Percentiles rank a stretch among this genome's conserved stretches.
Conservation (phyloP, 1,284 basidiomycete genomes). For the Cronartium quercuum region DNA sequence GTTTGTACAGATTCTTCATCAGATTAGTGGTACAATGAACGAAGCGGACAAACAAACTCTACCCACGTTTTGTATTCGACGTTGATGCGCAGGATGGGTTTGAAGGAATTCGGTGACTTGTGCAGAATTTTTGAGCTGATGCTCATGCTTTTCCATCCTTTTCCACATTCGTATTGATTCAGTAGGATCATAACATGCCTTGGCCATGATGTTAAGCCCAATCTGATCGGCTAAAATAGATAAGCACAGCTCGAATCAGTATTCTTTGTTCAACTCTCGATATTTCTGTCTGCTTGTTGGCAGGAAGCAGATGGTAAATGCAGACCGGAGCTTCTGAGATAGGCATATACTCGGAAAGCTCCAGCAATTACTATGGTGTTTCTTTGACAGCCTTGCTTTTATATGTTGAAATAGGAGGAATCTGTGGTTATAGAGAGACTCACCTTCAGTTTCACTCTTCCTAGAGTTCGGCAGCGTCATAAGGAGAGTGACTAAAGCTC, state of each 20-base stretch:
- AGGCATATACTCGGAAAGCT: no score
- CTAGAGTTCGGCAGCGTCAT: conserved; percentile 47
- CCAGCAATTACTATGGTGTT: no score
- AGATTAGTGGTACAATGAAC: neutral
- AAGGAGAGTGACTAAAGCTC: conserved; percentile 44
- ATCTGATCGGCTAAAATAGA: conserved; percentile 35
- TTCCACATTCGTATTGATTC: conserved; percentile 35
- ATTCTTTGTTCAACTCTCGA: no score
- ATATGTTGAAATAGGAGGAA: no score
- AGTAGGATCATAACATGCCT: conserved; percentile 44
- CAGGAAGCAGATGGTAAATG: no score
- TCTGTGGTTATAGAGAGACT: no score
- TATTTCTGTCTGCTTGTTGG: no score
- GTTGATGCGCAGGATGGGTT: conserved; percentile 35
- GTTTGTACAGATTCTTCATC: no score
- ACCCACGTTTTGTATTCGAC: conserved; percentile 28
- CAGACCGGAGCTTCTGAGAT: no score
- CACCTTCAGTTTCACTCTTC: conserved; percentile 45
- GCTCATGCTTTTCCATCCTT: conserved; percentile 27
- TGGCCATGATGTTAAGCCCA: conserved; percentile 46
- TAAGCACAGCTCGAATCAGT: neutral
- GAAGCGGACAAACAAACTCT: neutral
- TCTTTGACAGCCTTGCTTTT: no score
- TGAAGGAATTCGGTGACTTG: conserved; percentile 39
- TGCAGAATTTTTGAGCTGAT: conserved; percentile 43